A percentile compares a stretch with the other conserved stretches of the same genome.
Evolutionary conservation across 23 red algal genomes (phyloP).

Genomic region (Gracilaria domingensis): DNA sequence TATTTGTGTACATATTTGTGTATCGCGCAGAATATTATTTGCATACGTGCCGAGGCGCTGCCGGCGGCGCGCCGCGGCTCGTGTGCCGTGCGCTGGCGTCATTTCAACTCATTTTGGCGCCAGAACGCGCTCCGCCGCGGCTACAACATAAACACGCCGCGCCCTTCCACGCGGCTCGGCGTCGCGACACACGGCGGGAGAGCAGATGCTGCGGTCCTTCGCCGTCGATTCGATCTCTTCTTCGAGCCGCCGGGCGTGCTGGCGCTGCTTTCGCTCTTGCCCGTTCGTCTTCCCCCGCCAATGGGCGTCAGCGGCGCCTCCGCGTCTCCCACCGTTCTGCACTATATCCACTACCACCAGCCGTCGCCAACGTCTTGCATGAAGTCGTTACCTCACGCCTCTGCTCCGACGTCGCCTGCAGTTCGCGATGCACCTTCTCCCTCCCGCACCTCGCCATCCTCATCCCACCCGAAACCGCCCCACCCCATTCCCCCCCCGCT

Average conservation of each 20-base stretch:
- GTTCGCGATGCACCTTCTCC: neutral
- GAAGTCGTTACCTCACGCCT: neutral
- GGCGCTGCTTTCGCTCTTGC: neutral
- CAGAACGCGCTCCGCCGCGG: too few species aligned
- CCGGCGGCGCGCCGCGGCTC: too few species aligned
- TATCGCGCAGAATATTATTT: too few species aligned
- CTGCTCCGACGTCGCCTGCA: neutral
- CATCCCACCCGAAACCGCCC: neutral
- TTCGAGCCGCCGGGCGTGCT: neutral
- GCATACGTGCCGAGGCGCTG: too few species aligned
- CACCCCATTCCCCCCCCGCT: neutral
- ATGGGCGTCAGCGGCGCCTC: slow-evolving; percentile 22
- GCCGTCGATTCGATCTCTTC: neutral
- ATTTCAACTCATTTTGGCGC: too few species aligned
- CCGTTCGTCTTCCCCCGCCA: neutral
- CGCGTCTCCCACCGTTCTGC: neutral
- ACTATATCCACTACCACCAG: neutral
- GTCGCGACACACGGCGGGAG: neutral
- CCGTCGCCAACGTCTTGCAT: slow-evolving; percentile 13
- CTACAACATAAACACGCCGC: too few species aligned
- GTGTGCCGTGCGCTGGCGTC: too few species aligned
- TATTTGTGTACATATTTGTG: too few species aligned
- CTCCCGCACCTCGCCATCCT: neutral
- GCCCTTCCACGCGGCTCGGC: neutral
- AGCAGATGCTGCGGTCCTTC: too few species aligned